Evolutionary conservation across 768 basidiomycete species (phyloP), one percentile per base, ranked within the genome.

Genomic region (Xerocomellus chrysenteron): DNA sequence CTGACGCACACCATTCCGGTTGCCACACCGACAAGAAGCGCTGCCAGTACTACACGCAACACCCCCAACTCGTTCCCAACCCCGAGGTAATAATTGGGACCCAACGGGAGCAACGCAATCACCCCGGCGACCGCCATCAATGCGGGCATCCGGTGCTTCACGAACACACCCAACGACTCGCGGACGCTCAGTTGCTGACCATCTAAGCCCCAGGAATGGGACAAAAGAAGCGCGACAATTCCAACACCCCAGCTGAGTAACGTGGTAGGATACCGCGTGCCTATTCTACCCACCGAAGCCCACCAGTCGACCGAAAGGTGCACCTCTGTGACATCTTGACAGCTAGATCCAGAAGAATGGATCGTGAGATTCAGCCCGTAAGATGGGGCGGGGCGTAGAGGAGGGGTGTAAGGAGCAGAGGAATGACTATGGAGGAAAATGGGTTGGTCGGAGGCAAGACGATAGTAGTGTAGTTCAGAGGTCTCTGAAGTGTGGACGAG

Each of bases 241-340:
- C 89, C 92, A 2, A 88, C 74, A 3, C 85, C 78, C 88, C 94
- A 97, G 28, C 81, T 80, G 4, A 86, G 75, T 0, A 90, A 63
- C 2, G 86, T 85, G 33, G 83, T 86, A 46, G 87, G 81, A 73
- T 92, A 98, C 24, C 96, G 79, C 17, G 85, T 75, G 2, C 85
- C 84, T 69, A 84, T 80, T 37, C 88, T 79, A 2, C 90, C 91
- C 7, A 92, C 55, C 2, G 87, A 91, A 11, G 81, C 77, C 69
- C 77, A 75, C 84, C 86, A 85, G 66, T 94, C 90, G 8, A 96
- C 66, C 14, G 73, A 71, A n/a, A 96, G 66, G 2, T 68, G 62
- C 4, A 94, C 60, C 5, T 59, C 16, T 36, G 68, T 58, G 40
- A 66, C 71, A 36, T 59, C 66, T 36, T 58, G 47, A 68, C 92